phyloP scores from a whole-genome alignment of 257 asterid species.

The Nicotiana paniculata region DNA sequence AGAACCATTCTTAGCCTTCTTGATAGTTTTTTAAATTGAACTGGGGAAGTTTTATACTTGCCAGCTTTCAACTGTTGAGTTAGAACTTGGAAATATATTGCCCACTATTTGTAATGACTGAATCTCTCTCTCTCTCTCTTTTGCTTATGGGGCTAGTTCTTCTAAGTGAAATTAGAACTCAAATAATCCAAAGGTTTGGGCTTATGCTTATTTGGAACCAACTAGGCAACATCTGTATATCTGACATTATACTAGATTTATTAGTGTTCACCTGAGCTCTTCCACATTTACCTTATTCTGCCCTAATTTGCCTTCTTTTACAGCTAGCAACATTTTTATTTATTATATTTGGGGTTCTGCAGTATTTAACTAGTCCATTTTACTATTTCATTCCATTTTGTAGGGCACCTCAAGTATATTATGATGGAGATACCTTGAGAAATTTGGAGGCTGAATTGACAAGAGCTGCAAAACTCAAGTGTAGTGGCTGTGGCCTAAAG shows the following conservation, averaged over 20 bases:
- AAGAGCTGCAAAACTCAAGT: conserved; percentile 92
- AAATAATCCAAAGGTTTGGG: background rate
- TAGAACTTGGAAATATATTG: background rate
- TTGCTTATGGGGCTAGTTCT: background rate
- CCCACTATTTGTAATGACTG: background rate
- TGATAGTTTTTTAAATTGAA: background rate
- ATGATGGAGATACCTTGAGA: conserved; percentile 52
- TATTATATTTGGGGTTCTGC: background rate
- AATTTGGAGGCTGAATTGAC: conserved; percentile 79
- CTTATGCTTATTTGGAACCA: background rate
- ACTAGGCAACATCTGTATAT: background rate
- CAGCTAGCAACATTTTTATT: background rate
- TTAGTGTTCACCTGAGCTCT: background rate
- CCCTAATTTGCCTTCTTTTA: background rate
- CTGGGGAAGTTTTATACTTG: background rate
- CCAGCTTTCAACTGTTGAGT: background rate
- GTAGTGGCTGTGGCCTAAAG: conserved; percentile 75
- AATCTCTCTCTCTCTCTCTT: background rate
- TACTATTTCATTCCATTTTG: background rate
- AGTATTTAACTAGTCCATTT: background rate
- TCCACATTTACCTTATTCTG: background rate
- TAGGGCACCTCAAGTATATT: conserved; percentile 91
- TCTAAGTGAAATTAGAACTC: background rate
- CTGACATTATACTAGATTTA: background rate
- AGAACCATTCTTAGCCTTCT: background rate